A percentile compares a stretch with the other conserved stretches of the same genome.
phyloP scores from a whole-genome alignment of 768 basidiomycete species.

The Boletus edulis region DNA sequence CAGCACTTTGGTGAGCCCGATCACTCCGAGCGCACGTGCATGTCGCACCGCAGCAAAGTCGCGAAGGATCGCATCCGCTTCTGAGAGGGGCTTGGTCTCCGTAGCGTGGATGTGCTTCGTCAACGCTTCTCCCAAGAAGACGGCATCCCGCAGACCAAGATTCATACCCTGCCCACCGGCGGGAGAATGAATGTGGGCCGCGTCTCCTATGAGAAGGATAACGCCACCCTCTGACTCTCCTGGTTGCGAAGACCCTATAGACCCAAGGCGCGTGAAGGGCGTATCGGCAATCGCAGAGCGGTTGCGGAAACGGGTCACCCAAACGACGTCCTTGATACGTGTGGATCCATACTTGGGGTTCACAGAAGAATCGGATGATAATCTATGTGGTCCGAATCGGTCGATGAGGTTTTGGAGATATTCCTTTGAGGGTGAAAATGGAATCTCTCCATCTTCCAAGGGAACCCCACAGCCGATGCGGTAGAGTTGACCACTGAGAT shows the following conservation, averaged over 20 bases:
- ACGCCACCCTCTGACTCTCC: slow-evolving; percentile 13
- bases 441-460: slow-evolving; percentile 33
- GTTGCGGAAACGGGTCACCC: slow-evolving; percentile 48
- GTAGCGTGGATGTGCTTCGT: slow-evolving; percentile 32
- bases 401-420: slow-evolving; percentile 48
- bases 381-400: slow-evolving; percentile 35
- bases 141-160: slow-evolving; percentile 51
- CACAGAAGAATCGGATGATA: slow-evolving; percentile 37
- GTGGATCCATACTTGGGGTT: slow-evolving; percentile 31
- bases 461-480: slow-evolving; percentile 45
- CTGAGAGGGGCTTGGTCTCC: slow-evolving; percentile 6
- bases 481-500: slow-evolving; percentile 23
- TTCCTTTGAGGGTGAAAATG: slow-evolving; percentile 35
- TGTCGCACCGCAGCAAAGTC: slow-evolving; percentile 37
- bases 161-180: slow-evolving; percentile 61
- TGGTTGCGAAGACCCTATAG: neutral
- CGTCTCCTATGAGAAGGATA: slow-evolving; percentile 41
- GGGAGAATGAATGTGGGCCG: slow-evolving; percentile 55
- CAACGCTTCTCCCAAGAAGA: slow-evolving; percentile 43
- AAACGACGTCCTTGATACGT: slow-evolving; percentile 39
- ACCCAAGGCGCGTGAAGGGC: slow-evolving; percentile 32
- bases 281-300: slow-evolving; percentile 44
- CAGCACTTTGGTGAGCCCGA: slow-evolving; percentile 39
- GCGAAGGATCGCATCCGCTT: slow-evolving; percentile 33
- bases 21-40: slow-evolving; percentile 40